Evolutionary conservation across 345 rosid genomes (phyloP).

Genomic region (Eucalyptus regnans): DNA sequence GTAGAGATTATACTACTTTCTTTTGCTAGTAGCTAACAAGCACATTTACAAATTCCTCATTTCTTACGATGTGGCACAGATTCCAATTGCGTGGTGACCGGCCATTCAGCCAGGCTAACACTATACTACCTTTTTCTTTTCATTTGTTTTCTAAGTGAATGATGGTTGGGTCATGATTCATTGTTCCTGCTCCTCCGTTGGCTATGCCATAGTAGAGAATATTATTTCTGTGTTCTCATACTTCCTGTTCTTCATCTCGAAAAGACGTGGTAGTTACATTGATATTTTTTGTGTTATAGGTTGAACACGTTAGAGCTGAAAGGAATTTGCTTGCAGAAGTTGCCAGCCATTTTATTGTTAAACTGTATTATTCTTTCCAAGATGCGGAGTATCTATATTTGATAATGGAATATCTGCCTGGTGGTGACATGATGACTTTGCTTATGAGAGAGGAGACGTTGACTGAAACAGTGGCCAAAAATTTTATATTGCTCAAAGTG

Average conservation of each 20-base stretch:
- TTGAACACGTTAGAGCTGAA: constrained; percentile 89
- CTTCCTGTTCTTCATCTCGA: not conserved
- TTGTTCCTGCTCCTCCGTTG: not conserved
- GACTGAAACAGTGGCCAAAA: constrained; percentile 84
- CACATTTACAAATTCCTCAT: not conserved
- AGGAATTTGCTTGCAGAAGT: constrained; percentile 97
- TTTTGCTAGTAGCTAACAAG: not conserved
- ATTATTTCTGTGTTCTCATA: not conserved
- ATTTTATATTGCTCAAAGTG: constrained; percentile 84
- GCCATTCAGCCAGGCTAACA: not conserved
- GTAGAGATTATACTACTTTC: not conserved
- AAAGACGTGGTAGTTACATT: not conserved
- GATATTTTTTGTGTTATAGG: constrained; percentile 23
- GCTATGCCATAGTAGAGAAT: not conserved
- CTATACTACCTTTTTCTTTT: not conserved
- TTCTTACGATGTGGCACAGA: not conserved
- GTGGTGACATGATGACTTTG: constrained; percentile 95
- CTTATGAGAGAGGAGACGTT: constrained; percentile 89
- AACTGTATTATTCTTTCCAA: constrained; percentile 88
- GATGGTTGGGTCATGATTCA: not conserved
- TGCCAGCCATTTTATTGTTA: constrained; percentile 81
- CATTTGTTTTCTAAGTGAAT: not conserved
- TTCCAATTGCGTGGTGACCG: not conserved
- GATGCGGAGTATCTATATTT: constrained; percentile 72
- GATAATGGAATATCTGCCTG: constrained; percentile 92